These are phyloP conservation scores for Coprinopsis sp. DNA, from an alignment of 768 basidiomycete species.

Conservation along the genomic window DNA sequence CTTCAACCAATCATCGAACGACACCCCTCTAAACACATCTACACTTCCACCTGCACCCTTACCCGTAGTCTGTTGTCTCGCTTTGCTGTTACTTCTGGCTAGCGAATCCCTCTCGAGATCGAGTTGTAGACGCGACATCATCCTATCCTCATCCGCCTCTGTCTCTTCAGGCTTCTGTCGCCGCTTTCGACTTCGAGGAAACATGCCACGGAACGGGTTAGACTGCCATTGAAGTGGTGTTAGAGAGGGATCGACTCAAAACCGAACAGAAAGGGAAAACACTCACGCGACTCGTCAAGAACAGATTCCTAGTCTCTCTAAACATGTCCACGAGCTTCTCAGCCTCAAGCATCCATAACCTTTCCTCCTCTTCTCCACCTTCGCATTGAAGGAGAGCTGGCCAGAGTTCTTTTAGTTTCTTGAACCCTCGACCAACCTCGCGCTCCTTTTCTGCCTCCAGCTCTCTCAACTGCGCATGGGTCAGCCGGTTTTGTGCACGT, in stretches of 20 bases:
- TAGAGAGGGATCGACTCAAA: not conserved
- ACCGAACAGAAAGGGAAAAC: slow-evolving; percentile 1
- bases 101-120: slow-evolving; percentile 62
- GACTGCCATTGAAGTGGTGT: slow-evolving; percentile 25
- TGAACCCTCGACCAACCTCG: slow-evolving; percentile 56
- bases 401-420: slow-evolving; percentile 60
- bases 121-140: slow-evolving; percentile 73
- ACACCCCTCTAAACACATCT: slow-evolving; percentile 73
- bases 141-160: slow-evolving; percentile 64
- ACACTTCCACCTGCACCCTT: too few species aligned
- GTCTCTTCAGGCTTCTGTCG: slow-evolving; percentile 34
- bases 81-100: slow-evolving; percentile 39
- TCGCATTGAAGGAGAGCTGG: slow-evolving; percentile 38
- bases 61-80: slow-evolving; percentile 28
- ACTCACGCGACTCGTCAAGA: slow-evolving; percentile 70
- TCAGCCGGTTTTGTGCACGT: slow-evolving; percentile 44
- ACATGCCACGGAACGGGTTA: slow-evolving; percentile 67
- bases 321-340: slow-evolving; percentile 87
- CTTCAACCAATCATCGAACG: slow-evolving; percentile 80
- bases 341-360: slow-evolving; percentile 71
- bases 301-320: slow-evolving; percentile 80
- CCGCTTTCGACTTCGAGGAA: slow-evolving; percentile 41
- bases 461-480: slow-evolving; percentile 53
- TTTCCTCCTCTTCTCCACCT: slow-evolving; percentile 39
- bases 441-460: slow-evolving; percentile 64